These are phyloP conservation scores for Stipa capillata DNA, from an alignment of 176 grass and related monocot genomes.

Conservation along the genomic window DNA sequence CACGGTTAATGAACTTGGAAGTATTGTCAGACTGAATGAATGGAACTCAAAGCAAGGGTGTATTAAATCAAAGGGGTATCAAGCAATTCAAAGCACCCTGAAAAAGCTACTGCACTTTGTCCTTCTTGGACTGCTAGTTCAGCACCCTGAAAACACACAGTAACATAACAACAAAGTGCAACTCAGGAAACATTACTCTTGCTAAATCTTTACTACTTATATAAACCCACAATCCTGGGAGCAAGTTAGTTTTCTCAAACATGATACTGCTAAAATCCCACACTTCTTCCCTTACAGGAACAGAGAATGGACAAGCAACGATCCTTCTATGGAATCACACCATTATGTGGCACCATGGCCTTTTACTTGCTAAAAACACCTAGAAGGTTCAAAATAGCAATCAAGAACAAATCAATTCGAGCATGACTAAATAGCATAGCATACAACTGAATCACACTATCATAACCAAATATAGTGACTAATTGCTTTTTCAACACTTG, in stretches of 20 bases:
- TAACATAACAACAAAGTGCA: not conserved
- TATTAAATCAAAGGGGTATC: not conserved
- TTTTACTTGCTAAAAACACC: not conserved
- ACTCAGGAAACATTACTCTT: slow-evolving; percentile 1
- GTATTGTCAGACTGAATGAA: too few species aligned
- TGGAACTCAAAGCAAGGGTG: too few species aligned
- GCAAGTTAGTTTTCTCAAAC: not conserved
- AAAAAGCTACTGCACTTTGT: slow-evolving; percentile 77
- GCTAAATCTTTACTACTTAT: not conserved
- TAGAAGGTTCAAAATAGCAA: not conserved
- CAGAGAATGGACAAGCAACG: not conserved
- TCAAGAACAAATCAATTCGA: too few species aligned
- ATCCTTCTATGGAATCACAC: not conserved
- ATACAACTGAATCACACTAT: too few species aligned
- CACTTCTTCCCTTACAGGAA: not conserved
- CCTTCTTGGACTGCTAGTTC: slow-evolving; percentile 94
- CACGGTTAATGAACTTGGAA: too few species aligned
- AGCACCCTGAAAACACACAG: slow-evolving; percentile 55
- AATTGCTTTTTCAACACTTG: not conserved
- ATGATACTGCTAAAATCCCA: not conserved
- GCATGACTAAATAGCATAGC: too few species aligned
- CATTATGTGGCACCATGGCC: not conserved
- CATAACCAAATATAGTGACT: not conserved
- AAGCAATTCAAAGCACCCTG: not conserved
- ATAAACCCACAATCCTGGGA: not conserved